Evolutionary conservation across 805 yeast species (phyloP).

Genomic region (Pichia kluyveri): DNA sequence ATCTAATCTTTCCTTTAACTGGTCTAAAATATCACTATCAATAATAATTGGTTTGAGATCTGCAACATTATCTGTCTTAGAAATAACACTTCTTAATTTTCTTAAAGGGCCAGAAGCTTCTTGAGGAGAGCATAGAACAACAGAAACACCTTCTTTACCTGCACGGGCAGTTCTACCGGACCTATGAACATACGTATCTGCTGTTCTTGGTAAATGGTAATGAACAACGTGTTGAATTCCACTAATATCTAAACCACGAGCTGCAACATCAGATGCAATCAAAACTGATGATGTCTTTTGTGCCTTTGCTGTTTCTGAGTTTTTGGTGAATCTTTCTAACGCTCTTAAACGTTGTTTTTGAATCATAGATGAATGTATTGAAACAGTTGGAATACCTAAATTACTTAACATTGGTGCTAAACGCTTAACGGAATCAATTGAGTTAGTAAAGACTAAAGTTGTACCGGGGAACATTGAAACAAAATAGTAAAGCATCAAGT

Average conservation of each 20-base stretch:
- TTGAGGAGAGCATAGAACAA: conserved; percentile 86
- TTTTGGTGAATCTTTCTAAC: conserved; percentile 66
- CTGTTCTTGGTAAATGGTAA: conserved; percentile 89
- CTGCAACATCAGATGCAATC: conserved; percentile 96
- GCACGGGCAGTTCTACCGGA: conserved; percentile 99
- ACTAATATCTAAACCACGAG: conserved; percentile 92
- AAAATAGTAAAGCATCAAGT: conserved; percentile 82
- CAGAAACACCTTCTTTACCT: conserved; percentile 87
- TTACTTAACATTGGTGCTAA: conserved; percentile 66
- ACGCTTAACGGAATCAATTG: conserved; percentile 91
- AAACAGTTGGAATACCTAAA: conserved; percentile 57
- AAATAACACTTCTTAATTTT: conserved; percentile 53
- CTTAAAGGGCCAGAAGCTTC: conserved; percentile 85
- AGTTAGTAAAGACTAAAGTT: conserved; percentile 84
- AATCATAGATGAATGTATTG: conserved; percentile 88
- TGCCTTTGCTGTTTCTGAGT: conserved; percentile 26
- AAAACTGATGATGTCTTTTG: conserved; percentile 53
- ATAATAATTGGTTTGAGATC: conserved; percentile 65
- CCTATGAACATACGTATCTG: conserved; percentile 90
- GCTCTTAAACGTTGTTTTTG: conserved; percentile 88
- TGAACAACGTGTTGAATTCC: conserved; percentile 90
- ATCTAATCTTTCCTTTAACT: conserved; percentile 57
- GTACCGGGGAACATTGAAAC: conserved; percentile 79
- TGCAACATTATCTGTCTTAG: conserved; percentile 29
- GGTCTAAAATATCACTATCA: conserved; percentile 64